These are phyloP conservation scores for Pythium dissimile DNA, from an alignment of 352 stramenopile genomes.

Conservation along the genomic window DNA sequence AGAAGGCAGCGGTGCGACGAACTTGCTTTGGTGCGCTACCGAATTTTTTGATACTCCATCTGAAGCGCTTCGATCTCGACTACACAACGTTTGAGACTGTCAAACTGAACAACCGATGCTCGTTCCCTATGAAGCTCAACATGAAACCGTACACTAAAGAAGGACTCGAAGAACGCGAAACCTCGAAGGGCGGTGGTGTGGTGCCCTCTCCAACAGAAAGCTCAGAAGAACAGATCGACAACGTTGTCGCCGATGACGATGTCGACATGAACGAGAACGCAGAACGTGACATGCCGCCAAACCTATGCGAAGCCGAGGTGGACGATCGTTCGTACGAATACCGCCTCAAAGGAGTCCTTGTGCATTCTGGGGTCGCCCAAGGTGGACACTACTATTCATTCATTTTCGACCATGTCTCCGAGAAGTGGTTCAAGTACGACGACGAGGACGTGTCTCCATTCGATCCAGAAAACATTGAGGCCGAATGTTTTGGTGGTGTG, in stretches of 20 bases:
- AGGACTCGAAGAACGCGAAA: constrained; percentile 93
- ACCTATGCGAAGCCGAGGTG: constrained; percentile 22
- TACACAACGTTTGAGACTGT: constrained; percentile 99
- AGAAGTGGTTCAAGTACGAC: constrained; percentile 99
- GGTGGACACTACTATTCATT: constrained; percentile 99
- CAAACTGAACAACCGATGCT: constrained; percentile 98
- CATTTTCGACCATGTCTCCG: constrained; percentile 84
- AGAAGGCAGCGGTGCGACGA: constrained; percentile 95
- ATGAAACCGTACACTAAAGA: constrained; percentile 98
- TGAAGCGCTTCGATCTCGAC: constrained; percentile 99
- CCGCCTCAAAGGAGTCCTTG: constrained; percentile 95
- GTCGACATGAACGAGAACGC: constrained; percentile 15
- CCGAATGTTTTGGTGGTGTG: constrained; percentile 98
- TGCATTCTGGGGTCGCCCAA: constrained; percentile 98
- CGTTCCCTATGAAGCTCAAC: constrained; percentile 97
- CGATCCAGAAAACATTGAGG: constrained; percentile 94
- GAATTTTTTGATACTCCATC: constrained; percentile 96
- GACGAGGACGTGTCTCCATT: constrained; percentile 99
- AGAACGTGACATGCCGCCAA: not conserved
- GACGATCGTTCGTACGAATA: constrained; percentile 95
- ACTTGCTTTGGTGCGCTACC: constrained; percentile 95
- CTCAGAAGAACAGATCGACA: not conserved
- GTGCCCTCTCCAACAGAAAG: too few relatives aligned
- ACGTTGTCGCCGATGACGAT: not conserved
- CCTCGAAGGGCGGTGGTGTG: constrained; percentile 13